Evolutionary conservation across 331 rosid species (phyloP).

Genomic region (Erythrophleum ivorense): DNA sequence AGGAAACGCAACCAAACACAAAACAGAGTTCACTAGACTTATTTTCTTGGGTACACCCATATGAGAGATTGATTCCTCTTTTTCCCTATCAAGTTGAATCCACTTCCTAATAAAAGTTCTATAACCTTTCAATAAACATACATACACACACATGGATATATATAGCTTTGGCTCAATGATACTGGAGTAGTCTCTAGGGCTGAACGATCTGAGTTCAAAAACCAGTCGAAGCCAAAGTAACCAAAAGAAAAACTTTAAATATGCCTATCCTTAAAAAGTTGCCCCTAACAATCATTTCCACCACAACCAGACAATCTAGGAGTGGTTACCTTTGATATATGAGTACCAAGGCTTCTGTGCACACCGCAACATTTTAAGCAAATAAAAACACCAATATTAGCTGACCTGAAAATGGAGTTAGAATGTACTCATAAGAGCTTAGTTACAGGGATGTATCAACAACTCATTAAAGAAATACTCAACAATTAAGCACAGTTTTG

Average conservation of each 20-base stretch:
- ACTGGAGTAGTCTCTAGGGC: background rate
- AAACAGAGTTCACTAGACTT: no score
- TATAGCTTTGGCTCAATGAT: background rate
- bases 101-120: background rate
- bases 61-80: no score
- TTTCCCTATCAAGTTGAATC: no score
- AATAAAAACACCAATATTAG: slow-evolving; percentile 93
- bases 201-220: background rate
- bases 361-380: slow-evolving; percentile 97
- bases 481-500: background rate
- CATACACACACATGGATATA: background rate
- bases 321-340: slow-evolving; percentile 85
- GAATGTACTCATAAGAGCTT: slow-evolving; percentile 10
- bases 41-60: no score
- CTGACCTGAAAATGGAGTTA: slow-evolving; percentile 73
- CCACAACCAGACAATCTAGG: slow-evolving; percentile 30
- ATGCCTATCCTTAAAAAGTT: background rate
- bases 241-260: background rate
- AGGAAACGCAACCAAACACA: no score
- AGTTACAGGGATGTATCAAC: slow-evolving; percentile 22
- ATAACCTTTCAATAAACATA: background rate
- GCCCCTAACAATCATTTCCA: slow-evolving; percentile 12
- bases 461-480: slow-evolving; percentile 13
- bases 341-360: slow-evolving; percentile 97
- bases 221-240: background rate